Conservation (phyloP, 495 filamentous ascomycete genomes). For the Corynascus novoguineensis region DNA sequence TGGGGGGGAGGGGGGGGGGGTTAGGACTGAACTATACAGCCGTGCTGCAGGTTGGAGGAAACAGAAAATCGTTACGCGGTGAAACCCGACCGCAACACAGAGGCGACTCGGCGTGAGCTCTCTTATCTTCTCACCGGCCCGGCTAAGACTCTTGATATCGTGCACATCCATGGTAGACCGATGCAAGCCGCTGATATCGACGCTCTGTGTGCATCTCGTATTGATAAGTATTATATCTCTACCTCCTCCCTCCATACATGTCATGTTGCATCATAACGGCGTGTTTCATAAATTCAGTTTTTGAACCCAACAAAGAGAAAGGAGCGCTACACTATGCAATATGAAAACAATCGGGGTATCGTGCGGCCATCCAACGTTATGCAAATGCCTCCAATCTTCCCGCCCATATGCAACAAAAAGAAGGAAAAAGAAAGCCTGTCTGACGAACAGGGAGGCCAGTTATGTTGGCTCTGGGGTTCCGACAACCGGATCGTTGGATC, state of each 20-base stretch:
- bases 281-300: neutral
- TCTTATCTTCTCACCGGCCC: constrained; percentile 7
- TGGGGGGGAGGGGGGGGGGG: no score
- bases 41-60: constrained; percentile 9
- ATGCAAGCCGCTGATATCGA: constrained; percentile 1
- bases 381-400: constrained; percentile 6
- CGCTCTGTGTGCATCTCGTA: neutral
- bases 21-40: neutral
- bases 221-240: neutral
- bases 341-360: constrained; percentile 10
- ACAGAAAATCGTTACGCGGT: constrained; percentile 2
- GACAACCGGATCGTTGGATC: no score
- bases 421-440: neutral
- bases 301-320: neutral
- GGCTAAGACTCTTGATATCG: neutral
- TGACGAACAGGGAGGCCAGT: neutral
- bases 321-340: constrained; percentile 4
- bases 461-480: neutral
- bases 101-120: neutral
- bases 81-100: neutral
- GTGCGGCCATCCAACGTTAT: constrained; percentile 7
- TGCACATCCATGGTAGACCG: neutral
- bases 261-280: neutral
- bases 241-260: neutral
- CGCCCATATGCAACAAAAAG: constrained; percentile 1